phyloP scores from a whole-genome alignment of 768 basidiomycete genomes.

The Termitomyces sp. region DNA sequence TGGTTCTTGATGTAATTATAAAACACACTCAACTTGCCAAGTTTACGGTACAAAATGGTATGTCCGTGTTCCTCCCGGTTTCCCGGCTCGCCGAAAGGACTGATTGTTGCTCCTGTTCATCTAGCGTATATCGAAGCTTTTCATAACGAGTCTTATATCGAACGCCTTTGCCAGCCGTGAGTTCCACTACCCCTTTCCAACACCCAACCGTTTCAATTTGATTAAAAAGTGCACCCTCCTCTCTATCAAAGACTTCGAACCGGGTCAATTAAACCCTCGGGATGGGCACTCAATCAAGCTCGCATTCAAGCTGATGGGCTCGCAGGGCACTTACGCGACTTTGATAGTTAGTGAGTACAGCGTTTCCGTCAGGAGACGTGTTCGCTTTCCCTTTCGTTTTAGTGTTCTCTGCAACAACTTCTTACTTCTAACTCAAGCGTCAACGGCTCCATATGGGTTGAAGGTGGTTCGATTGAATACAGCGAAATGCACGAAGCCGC shows the following conservation, averaged over 20 bases:
- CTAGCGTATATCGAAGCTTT: not conserved
- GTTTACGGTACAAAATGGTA: conserved; percentile 1
- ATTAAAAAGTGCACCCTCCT: conserved; percentile 23
- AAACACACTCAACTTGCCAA: not conserved
- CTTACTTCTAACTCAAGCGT: conserved; percentile 21
- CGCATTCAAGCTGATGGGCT: conserved; percentile 35
- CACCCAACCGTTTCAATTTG: not conserved
- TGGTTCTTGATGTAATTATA: not conserved
- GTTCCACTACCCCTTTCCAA: not conserved
- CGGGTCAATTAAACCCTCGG: conserved; percentile 32
- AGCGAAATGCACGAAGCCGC: conserved; percentile 40
- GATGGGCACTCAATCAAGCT: conserved; percentile 37
- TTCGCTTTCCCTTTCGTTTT: not conserved
- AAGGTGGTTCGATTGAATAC: conserved; percentile 37
- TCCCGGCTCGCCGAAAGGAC: not conserved
- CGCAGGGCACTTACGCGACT: conserved; percentile 35
- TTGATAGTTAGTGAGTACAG: conserved; percentile 30
- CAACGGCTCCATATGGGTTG: conserved; percentile 38
- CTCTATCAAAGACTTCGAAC: conserved; percentile 27
- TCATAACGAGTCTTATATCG: not conserved
- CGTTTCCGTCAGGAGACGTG: not conserved
- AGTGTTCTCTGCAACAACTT: not conserved
- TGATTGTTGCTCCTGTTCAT: not conserved
- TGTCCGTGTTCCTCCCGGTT: not conserved
- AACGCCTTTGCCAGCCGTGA: conserved; percentile 5